phyloP scores from a whole-genome alignment of 768 basidiomycete genomes.

The Phallus indusiatus region DNA sequence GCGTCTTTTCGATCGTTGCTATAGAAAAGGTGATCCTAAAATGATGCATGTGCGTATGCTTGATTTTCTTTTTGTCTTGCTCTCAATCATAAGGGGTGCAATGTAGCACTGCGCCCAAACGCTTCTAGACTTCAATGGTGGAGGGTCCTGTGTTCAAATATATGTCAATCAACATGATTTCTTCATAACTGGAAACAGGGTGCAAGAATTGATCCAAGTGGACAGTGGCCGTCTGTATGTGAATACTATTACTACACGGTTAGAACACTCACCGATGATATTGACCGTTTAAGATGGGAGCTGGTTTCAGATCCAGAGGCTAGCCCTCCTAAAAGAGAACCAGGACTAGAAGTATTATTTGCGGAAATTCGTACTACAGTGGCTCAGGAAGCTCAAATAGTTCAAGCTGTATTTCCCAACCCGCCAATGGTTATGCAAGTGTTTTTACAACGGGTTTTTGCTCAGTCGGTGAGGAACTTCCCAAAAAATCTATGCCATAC shows the following conservation, averaged over 20 bases:
- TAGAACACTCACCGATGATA: neutral
- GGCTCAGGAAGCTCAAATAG: slow-evolving; percentile 93
- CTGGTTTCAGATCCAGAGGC: slow-evolving; percentile 71
- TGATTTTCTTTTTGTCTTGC: slow-evolving; percentile 7
- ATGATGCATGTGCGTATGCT: slow-evolving; percentile 85
- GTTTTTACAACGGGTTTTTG: slow-evolving; percentile 94
- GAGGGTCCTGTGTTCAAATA: slow-evolving; percentile 91
- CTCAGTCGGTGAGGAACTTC: slow-evolving; percentile 69
- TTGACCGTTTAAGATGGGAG: slow-evolving; percentile 55
- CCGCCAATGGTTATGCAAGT: slow-evolving; percentile 96
- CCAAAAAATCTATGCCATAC: neutral
- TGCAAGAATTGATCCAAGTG: slow-evolving; percentile 50
- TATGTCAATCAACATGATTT: slow-evolving; percentile 99
- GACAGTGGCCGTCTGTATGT: slow-evolving; percentile 51
- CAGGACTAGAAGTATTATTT: slow-evolving; percentile 71
- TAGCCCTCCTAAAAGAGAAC: slow-evolving; percentile 66
- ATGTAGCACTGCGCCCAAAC: slow-evolving; percentile 95
- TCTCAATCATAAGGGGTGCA: neutral
- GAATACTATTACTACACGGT: neutral
- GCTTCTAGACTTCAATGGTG: slow-evolving; percentile 95
- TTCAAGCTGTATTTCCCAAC: slow-evolving; percentile 97
- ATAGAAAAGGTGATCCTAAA: slow-evolving; percentile 94
- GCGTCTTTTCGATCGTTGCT: slow-evolving; percentile 89
- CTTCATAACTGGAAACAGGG: slow-evolving; percentile 81
- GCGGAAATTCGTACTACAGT: slow-evolving; percentile 85